phyloP scores from a whole-genome alignment of 768 basidiomycete species.

The Tulasnella sp. region DNA sequence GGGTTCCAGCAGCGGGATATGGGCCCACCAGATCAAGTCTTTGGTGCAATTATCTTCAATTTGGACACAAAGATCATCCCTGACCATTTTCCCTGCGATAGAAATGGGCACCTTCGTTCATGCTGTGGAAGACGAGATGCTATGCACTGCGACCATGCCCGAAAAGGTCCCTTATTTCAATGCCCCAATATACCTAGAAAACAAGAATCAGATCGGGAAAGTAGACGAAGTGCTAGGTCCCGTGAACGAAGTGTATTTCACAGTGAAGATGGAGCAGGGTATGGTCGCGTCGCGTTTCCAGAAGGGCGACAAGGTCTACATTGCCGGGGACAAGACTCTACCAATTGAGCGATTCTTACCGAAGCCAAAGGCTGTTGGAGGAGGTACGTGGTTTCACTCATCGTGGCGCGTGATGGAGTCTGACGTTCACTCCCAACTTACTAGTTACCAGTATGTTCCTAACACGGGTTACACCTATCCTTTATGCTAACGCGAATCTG shows the following conservation, averaged over 20 bases:
- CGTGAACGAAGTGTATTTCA: slow-evolving; percentile 97
- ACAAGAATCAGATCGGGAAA: slow-evolving; percentile 93
- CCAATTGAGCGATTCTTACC: slow-evolving; percentile 96
- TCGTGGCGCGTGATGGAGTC: background rate
- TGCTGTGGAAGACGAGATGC: slow-evolving; percentile 97
- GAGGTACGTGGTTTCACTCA: slow-evolving; percentile 18
- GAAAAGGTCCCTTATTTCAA: slow-evolving; percentile 99
- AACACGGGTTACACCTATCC: slow-evolving; percentile 8
- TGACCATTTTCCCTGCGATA: slow-evolving; percentile 35
- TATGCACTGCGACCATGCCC: slow-evolving; percentile 76
- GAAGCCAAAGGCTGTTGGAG: slow-evolving; percentile 77
- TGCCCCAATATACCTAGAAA: slow-evolving; percentile 94
- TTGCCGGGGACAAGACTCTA: slow-evolving; percentile 93
- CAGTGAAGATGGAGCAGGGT: slow-evolving; percentile 93
- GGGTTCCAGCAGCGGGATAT: slow-evolving; percentile 66
- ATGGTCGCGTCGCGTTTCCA: slow-evolving; percentile 95
- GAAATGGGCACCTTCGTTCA: slow-evolving; percentile 92
- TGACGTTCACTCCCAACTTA: slow-evolving; percentile 31
- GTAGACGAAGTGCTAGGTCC: slow-evolving; percentile 99
- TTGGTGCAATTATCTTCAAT: slow-evolving; percentile 49
- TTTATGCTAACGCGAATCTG: slow-evolving; percentile 27
- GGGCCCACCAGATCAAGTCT: slow-evolving; percentile 75
- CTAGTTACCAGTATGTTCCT: slow-evolving; percentile 39
- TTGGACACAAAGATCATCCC: background rate
- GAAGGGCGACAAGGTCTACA: slow-evolving; percentile 97